Evolutionary conservation across 2,329 filamentous ascomycete genomes (phyloP), one percentile per base, ranked within the genome.

Genomic region (Akanthomyces dipterigenus): DNA sequence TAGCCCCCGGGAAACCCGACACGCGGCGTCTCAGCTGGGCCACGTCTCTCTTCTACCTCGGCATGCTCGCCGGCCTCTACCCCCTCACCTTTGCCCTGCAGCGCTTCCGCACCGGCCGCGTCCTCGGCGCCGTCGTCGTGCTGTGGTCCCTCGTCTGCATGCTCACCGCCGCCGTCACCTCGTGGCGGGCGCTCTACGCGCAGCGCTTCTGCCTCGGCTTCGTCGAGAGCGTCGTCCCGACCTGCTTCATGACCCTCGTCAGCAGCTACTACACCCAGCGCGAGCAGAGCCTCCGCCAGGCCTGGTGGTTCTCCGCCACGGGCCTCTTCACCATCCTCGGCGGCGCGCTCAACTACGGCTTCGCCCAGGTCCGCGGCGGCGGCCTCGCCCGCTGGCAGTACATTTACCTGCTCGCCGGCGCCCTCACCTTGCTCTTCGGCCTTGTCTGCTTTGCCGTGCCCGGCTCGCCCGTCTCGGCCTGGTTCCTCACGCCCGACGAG

Each of bases 31-130:
- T 92, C 31, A 87, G 82, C 65, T 92, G 88, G 89, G 89, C 89
- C 2, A 91, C 88, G 0, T 91, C 87, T 0, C 78, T 91, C 67
- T 91, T 92, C 76, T 92, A 91, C 76, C 91, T 92, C 66, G 89
- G 89, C 42, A 89, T 90, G 87, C 79, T 93, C 2, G 85, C 82
- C 0, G 89, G 89, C 0, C 76, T 89, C 3, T 91, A 90, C 64
- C 89, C 88, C 1, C 85, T 91, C 82, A 87, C 87, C 0, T 90
- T 88, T 63, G 77, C 83, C 0, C 77, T 90, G 1, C 89, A 92
- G 71, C 82, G 83, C 22, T 89, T 90, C 75, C 78, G 84, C 63
- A 78, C 85, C 1, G 82, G 85, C n/a, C 79, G 80, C 51, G 82
- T 88, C 1, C 79, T 92, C 3, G 87, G 88, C 14, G 76, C 68